A percentile compares a stretch with the other conserved stretches of the same genome.
Conservation (phyloP, 257 asterid genomes). For the Lavandula angustifolia region DNA sequence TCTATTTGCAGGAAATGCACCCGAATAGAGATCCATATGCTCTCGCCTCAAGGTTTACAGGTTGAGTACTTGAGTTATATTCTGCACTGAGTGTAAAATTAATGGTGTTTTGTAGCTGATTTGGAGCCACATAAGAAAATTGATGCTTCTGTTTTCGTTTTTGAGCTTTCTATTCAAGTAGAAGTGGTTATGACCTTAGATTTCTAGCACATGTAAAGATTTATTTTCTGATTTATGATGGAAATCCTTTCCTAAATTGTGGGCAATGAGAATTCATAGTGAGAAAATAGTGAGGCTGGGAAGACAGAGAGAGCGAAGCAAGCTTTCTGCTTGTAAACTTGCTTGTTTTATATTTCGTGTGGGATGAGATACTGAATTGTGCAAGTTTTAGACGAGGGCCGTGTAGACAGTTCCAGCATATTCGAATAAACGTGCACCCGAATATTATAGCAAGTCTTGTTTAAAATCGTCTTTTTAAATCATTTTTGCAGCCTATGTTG, state of each 20-base stretch:
- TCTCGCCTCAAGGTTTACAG: slow-evolving; percentile 92
- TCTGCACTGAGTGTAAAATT: slow-evolving; percentile 1
- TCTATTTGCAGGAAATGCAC: slow-evolving; percentile 80
- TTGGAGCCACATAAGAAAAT: not conserved
- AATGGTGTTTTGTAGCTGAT: slow-evolving; percentile 4
- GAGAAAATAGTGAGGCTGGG: slow-evolving; percentile 11
- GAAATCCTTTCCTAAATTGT: not conserved
- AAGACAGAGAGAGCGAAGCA: slow-evolving; percentile 12
- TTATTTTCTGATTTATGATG: not conserved
- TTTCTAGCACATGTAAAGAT: not conserved
- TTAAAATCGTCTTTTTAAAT: slow-evolving; percentile 1
- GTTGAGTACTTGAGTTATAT: slow-evolving; percentile 37
- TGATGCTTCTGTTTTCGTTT: not conserved
- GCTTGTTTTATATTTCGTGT: not conserved
- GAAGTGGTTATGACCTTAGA: not conserved
- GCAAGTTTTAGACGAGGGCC: slow-evolving; percentile 11
- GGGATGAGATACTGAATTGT: not conserved
- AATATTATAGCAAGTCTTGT: slow-evolving; percentile 7
- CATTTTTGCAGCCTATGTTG: slow-evolving; percentile 75
- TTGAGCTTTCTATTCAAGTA: not conserved
- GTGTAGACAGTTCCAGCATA: not conserved
- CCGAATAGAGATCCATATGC: slow-evolving; percentile 83
- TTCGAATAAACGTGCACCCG: not conserved
- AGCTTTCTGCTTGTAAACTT: not conserved
- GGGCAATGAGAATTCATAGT: not conserved